phyloP scores from a whole-genome alignment of 108 stramenopile genomes.

The Nannochloropsis gaditana region DNA sequence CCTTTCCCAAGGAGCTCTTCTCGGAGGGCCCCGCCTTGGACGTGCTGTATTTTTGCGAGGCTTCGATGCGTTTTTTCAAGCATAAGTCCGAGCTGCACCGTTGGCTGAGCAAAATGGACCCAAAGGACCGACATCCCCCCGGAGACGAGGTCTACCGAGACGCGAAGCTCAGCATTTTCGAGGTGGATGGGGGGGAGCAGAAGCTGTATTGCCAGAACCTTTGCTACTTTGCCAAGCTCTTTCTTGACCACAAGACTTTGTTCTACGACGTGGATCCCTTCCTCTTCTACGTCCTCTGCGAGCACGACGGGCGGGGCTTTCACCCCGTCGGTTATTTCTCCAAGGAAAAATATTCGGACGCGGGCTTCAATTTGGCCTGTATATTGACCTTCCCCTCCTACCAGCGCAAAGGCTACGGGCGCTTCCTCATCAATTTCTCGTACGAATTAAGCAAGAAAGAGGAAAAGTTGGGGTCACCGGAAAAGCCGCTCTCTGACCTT shows the following conservation, averaged over 20 bases:
- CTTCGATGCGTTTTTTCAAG: constrained; percentile 63
- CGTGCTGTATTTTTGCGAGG: constrained; percentile 89
- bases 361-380: constrained; percentile 98
- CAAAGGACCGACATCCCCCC: constrained; percentile 65
- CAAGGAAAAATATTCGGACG: constrained; percentile 98
- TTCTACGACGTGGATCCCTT: constrained; percentile 99
- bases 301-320: constrained; percentile 69
- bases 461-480: constrained; percentile 84
- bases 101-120: constrained; percentile 56
- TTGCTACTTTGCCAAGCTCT: constrained; percentile 94
- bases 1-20: constrained; percentile 84
- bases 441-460: constrained; percentile 96
- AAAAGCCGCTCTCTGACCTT: constrained; percentile 92
- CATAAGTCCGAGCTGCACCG: constrained; percentile 79
- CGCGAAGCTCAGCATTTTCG: constrained; percentile 70
- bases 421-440: constrained; percentile 93
- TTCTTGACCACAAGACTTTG: constrained; percentile 98
- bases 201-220: constrained; percentile 95
- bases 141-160: constrained; percentile 70
- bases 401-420: constrained; percentile 97
- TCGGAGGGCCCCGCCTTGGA: constrained; percentile 9
- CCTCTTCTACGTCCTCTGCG: constrained; percentile 92
- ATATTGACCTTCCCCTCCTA: constrained; percentile 96
- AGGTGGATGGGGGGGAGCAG: constrained; percentile 86
- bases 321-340: constrained; percentile 93